A percentile compares a stretch with the other conserved stretches of the same genome.
These are phyloP conservation scores for Prunus padus DNA, from an alignment of 306 rosid genomes.

Conservation along the genomic window DNA sequence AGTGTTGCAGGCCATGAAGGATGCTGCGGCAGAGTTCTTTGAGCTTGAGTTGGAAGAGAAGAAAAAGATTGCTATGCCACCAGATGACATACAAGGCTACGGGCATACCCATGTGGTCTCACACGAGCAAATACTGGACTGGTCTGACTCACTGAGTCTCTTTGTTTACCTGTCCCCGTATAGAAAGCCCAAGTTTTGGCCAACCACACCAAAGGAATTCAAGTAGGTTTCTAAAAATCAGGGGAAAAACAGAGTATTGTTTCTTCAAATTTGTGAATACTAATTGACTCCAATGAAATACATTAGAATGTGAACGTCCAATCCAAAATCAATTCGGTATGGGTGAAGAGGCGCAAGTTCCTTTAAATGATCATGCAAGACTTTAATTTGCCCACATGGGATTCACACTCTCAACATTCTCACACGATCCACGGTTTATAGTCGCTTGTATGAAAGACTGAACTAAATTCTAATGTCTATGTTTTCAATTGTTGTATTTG, in stretches of 20 bases:
- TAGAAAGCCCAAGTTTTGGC: conserved; percentile 38
- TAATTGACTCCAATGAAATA: too few relatives aligned
- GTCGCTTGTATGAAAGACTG: too few relatives aligned
- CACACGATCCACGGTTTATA: too few relatives aligned
- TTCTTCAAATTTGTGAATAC: neutral
- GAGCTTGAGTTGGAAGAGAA: conserved; percentile 31
- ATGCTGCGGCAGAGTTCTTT: conserved; percentile 14
- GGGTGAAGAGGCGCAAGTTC: too few relatives aligned
- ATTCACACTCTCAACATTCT: too few relatives aligned
- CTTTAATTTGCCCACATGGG: too few relatives aligned
- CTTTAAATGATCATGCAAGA: too few relatives aligned
- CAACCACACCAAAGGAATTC: conserved; percentile 25
- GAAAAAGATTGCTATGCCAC: conserved; percentile 25
- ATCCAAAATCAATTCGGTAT: too few relatives aligned
- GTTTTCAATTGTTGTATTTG: neutral
- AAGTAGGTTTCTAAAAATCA: conserved; percentile 11
- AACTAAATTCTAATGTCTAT: neutral
- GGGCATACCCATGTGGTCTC: conserved; percentile 27
- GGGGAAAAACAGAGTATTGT: neutral
- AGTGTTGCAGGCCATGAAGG: conserved; percentile 17
- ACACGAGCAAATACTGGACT: conserved; percentile 32
- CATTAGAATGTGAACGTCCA: too few relatives aligned
- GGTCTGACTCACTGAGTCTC: conserved; percentile 24
- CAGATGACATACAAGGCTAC: conserved; percentile 29
- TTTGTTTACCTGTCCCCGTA: conserved; percentile 7